Conservation (phyloP, 164 flowering plant species). For the Magnolia officinalis region DNA sequence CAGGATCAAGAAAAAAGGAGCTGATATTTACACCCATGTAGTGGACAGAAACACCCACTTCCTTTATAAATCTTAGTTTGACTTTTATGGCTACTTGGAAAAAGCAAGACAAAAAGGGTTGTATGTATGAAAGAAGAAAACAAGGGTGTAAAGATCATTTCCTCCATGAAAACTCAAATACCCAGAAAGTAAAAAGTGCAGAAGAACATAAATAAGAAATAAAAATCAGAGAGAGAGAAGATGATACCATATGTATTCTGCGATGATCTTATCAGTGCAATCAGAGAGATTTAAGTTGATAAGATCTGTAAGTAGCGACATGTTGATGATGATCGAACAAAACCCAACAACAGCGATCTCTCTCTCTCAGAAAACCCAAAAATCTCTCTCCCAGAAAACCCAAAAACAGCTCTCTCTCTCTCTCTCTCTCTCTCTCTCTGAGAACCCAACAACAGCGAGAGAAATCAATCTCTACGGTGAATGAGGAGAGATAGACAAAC, state of each 20-base stretch:
- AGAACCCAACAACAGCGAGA: not conserved
- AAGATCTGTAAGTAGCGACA: conserved; percentile 64
- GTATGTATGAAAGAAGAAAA: not conserved
- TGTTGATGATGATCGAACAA: conserved; percentile 5
- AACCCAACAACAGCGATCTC: not conserved
- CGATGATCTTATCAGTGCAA: conserved; percentile 53
- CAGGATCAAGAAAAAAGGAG: not conserved
- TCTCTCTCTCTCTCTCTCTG: not conserved
- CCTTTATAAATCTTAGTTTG: not conserved
- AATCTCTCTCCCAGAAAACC: not conserved
- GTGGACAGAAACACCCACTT: not conserved
- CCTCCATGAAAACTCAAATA: not conserved
- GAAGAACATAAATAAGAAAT: not conserved
- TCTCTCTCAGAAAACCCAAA: not conserved
- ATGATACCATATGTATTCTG: conserved; percentile 75
- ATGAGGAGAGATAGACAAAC: not conserved
- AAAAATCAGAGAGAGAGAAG: not conserved
- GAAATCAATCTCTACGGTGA: not conserved
- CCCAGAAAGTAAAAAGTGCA: not conserved
- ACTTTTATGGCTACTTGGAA: not conserved
- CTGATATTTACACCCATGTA: not conserved
- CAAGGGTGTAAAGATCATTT: not conserved
- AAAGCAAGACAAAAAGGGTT: not conserved
- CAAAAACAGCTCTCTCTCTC: not conserved
- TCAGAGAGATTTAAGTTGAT: conserved; percentile 60